Base-by-base conservation (phyloP, 2,329 filamentous ascomycete species). In the Botryotinia narcissicola region DNA sequence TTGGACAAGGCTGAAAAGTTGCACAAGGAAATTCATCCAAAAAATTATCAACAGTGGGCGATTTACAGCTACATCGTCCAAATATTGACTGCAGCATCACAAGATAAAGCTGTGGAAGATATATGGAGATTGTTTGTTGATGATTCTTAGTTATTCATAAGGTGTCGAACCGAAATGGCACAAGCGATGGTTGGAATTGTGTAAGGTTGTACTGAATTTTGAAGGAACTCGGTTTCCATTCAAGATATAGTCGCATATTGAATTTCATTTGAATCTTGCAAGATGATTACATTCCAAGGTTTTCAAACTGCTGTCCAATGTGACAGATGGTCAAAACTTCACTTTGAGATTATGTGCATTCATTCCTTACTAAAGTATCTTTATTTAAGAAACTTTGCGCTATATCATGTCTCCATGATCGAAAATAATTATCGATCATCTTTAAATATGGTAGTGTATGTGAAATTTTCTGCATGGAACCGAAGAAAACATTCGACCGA, bases 31-130 rank as follows among this genome's bases (percentile, higher is more conserved):
- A 20, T 20, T 18, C 6, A 0, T 8, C 18, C 44, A 44, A 2
- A 44, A 7, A 0, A 1, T 44, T 7, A 8, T 18, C 6, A 20
- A 18, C 16, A 0, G 18, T 1, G 1, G 18, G 1, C 1, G n/a
- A n/a, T n/a, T 44, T 22, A 9, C 44, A 9, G 0, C 25, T 12
- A 4, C 22, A 6, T 25, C 1, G 25, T 48, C 46, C 2, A 51
- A 51, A 1, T 0, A 25, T 12, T 51, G 48, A 51, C 22, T n/a
- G n/a, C 6, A 14, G 48, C 25, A 51, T n/a, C 10, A 14, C 25
- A n/a, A n/a, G 48, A n/a, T 14, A 5, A 51, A 6, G 0, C 7
- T 25, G 0, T 6, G 48, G 25, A 51, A n/a, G 48, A n/a, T n/a
- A 7, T 51, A 1, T 16, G 25, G 25, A n/a, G 48, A 7, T 51